Evolutionary conservation across 225 moss, liverwort and hornwort species (phyloP), one percentile per base, ranked within the genome.

Genomic region (Thuidium tamariscinum): DNA sequence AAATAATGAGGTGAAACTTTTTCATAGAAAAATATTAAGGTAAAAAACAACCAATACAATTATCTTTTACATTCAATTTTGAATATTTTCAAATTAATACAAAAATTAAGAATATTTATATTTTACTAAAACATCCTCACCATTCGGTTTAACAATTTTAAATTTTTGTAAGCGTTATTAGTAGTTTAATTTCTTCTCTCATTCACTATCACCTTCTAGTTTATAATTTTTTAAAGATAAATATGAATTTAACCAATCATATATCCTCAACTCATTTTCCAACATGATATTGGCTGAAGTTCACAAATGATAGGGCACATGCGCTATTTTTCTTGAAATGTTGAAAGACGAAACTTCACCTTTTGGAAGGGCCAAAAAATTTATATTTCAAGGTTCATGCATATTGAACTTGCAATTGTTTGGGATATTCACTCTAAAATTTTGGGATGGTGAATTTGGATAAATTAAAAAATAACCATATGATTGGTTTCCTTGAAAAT

Each of bases 71-170:
- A 8, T 0, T 41, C 5, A 14, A 25, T 41, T 41, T 41, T 0
- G 4, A 25, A 68, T 20, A 11, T 9, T n/a, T 65, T n/a, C 3
- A 66, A 18, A 34, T 64, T 1, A 34, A 32, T n/a, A 36, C 1
- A 39, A 23, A 67, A 39, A 13, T 4, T 0, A 39, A 68, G 1
- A 23, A 13, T 23, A 23, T 0, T 1, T 0, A 2, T 8, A 39
- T 4, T 68, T 68, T 23, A 68, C 2, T 1, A 26, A 1, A 26
- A 14, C 15, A 41, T 69, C 41, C 1, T 25, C 1, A 69, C 8
- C 8, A 15, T 5, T 14, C 1, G 8, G 0, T 25, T 8, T 2
- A 25, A 2, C 5, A 41, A 1, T 69, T 41, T 1, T 26, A 3
- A 15, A 15, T 25, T 26, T 41, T 1, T 69, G 41, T 25, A 1